A percentile compares a stretch with the other conserved stretches of the same genome.
Conservation (phyloP, 2,329 filamentous ascomycete genomes). For the Nigrograna mackinnonii region DNA sequence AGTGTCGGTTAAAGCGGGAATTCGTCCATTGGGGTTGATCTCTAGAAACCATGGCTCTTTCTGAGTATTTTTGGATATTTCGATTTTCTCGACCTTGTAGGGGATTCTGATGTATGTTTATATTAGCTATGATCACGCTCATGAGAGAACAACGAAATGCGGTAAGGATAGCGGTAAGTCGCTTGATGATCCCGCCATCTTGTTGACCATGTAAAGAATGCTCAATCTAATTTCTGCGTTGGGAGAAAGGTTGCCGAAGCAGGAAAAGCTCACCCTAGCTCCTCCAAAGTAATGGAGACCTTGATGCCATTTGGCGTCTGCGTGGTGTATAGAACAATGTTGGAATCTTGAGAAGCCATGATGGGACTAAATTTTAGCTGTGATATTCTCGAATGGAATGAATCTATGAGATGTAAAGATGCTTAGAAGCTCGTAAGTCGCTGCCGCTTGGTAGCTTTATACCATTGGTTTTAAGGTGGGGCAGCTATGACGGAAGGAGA, state of each 20-base stretch:
- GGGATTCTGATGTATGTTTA: constrained; percentile 51
- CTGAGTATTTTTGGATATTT: constrained; percentile 76
- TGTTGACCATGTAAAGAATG: too few species aligned
- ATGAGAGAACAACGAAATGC: too few species aligned
- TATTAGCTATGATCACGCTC: too few species aligned
- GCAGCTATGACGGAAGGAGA: not conserved
- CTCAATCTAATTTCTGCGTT: too few species aligned
- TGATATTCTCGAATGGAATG: too few species aligned
- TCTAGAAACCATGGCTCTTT: constrained; percentile 87
- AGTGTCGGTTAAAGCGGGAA: constrained; percentile 80
- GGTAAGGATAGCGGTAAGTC: too few species aligned
- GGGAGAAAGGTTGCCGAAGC: too few species aligned
- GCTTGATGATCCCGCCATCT: too few species aligned
- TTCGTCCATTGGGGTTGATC: constrained; percentile 92
- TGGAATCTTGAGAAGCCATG: constrained; percentile 45
- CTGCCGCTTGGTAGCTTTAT: too few species aligned
- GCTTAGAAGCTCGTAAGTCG: too few species aligned
- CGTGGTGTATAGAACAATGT: constrained; percentile 81
- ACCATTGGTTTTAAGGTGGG: not conserved
- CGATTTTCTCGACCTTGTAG: constrained; percentile 75
- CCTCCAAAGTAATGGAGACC: constrained; percentile 82
- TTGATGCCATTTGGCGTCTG: constrained; percentile 91
- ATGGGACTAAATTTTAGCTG: too few species aligned
- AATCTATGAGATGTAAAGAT: not conserved
- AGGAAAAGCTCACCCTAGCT: constrained; percentile 61